Evolutionary conservation across 2,329 filamentous ascomycete species (phyloP).

Genomic region (Sarocladium strictum): DNA sequence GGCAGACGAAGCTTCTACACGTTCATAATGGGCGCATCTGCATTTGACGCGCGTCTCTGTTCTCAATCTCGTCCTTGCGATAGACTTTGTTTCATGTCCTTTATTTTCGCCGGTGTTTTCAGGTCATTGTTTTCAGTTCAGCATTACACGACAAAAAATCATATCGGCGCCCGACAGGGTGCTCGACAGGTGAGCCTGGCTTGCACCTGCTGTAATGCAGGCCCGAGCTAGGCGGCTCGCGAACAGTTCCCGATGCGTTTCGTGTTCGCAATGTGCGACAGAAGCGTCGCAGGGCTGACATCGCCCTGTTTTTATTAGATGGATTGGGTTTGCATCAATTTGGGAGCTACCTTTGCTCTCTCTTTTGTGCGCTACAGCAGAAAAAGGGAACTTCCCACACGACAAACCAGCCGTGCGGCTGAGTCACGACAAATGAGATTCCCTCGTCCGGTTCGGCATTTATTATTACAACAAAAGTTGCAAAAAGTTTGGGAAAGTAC

Average conservation of each 20-base stretch:
- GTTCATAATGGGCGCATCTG: constrained; percentile 26
- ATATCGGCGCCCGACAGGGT: background rate
- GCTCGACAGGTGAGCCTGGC: too few species aligned
- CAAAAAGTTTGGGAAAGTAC: constrained; percentile 9
- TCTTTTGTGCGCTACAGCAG: constrained; percentile 2
- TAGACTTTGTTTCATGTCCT: constrained; percentile 7
- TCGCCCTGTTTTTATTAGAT: too few species aligned
- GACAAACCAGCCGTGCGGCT: background rate
- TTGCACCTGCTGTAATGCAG: background rate
- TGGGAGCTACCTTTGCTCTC: background rate
- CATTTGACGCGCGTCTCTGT: constrained; percentile 10
- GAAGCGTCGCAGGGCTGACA: background rate
- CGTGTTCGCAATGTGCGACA: background rate
- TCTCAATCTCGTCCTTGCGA: background rate
- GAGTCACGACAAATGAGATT: background rate
- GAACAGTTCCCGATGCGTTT: background rate
- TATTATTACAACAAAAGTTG: background rate
- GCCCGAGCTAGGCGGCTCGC: background rate
- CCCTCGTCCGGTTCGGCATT: background rate
- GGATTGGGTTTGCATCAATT: too few species aligned
- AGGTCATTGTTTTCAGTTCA: background rate
- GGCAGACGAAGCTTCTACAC: constrained; percentile 16
- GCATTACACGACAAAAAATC: constrained; percentile 8
- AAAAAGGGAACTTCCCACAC: background rate
- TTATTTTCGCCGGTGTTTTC: constrained; percentile 1